Evolutionary conservation across 139 green algal species (phyloP).

Genomic region (Chlorella sorokiniana): DNA sequence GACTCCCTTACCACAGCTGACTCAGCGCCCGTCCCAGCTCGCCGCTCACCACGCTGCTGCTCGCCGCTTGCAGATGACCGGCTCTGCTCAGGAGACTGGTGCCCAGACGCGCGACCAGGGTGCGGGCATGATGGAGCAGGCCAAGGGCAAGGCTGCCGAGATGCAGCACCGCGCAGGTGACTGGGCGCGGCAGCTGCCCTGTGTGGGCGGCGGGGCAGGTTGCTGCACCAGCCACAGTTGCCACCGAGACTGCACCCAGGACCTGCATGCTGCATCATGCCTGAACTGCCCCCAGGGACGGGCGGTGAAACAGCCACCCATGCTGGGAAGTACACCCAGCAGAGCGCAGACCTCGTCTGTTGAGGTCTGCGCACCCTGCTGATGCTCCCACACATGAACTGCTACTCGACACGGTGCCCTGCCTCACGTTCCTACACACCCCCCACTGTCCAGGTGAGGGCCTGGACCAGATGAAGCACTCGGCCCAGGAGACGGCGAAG

Average conservation of each 20-base stretch:
- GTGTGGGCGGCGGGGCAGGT: too few relatives aligned
- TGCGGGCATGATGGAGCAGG: background rate
- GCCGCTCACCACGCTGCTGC: background rate
- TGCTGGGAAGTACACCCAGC: too few relatives aligned
- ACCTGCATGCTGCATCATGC: too few relatives aligned
- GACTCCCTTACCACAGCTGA: too few relatives aligned
- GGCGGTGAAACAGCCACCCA: too few relatives aligned
- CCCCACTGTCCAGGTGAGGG: slow-evolving; percentile 6
- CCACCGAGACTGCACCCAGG: too few relatives aligned
- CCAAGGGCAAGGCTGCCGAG: slow-evolving; percentile 17
- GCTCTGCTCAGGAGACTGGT: slow-evolving; percentile 5
- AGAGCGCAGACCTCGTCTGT: too few relatives aligned
- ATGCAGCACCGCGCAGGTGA: slow-evolving; percentile 6
- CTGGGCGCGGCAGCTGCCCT: background rate
- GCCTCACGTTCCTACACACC: background rate
- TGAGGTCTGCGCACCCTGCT: too few relatives aligned
- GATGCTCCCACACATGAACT: background rate
- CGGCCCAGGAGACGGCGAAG: background rate
- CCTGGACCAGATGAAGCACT: slow-evolving; percentile 6
- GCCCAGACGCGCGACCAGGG: background rate
- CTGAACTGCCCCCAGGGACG: too few relatives aligned
- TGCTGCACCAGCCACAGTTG: too few relatives aligned
- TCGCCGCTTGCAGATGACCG: background rate
- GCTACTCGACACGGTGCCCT: background rate
- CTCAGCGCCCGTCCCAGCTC: too few relatives aligned